These are phyloP conservation scores for Fusarium sp. DNA, from an alignment of 2,329 filamentous ascomycete genomes.

Conservation along the genomic window DNA sequence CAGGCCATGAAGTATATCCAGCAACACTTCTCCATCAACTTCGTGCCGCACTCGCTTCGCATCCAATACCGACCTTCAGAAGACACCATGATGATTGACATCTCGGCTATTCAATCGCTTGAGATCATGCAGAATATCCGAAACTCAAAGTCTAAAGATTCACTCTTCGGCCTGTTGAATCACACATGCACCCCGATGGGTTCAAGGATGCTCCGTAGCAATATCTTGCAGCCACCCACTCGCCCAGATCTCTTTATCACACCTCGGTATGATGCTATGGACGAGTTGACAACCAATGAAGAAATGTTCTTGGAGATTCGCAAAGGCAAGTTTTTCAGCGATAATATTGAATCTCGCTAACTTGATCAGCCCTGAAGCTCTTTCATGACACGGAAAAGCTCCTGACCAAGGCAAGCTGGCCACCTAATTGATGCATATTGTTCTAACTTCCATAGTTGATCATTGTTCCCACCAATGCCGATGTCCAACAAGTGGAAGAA, in stretches of 20 bases:
- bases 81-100: constrained; percentile 94
- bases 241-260: constrained; percentile 70
- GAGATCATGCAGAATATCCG: constrained; percentile 91
- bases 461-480: constrained; percentile 72
- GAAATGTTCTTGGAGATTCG: constrained; percentile 84
- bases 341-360: not conserved
- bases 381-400: constrained; percentile 84
- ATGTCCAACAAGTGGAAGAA: constrained; percentile 77
- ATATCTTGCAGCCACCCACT: constrained; percentile 88
- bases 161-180: constrained; percentile 86
- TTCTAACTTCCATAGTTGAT: constrained; percentile 67
- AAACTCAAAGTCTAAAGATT: constrained; percentile 79
- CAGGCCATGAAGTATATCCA: constrained; percentile 87
- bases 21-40: constrained; percentile 71
- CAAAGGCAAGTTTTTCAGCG: constrained; percentile 60
- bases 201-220: constrained; percentile 80
- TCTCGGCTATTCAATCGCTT: constrained; percentile 84
- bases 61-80: constrained; percentile 89
- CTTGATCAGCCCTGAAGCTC: constrained; percentile 68
- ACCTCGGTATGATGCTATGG: constrained; percentile 81
- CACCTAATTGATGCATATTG: accelerated
- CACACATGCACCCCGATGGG: constrained; percentile 91
- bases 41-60: constrained; percentile 81
- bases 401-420: constrained; percentile 70
- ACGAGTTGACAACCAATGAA: constrained; percentile 83